Conservation (phyloP, 1,284 basidiomycete genomes). For the Grifola frondosa region DNA sequence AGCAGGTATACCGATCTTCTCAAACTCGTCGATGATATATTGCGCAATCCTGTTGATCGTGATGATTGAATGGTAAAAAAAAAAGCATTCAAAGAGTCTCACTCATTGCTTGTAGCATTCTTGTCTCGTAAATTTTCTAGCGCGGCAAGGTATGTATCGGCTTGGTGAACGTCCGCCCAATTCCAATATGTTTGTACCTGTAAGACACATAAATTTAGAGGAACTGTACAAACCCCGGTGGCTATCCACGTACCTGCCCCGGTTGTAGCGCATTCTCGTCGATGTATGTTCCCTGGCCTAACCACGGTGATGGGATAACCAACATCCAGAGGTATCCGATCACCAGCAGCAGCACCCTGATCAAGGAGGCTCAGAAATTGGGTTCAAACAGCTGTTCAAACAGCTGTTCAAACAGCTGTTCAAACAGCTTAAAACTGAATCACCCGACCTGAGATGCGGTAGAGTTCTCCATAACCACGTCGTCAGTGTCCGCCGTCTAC, state of each 20-base stretch:
- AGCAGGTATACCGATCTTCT: slow-evolving; percentile 66
- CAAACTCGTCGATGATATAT: slow-evolving; percentile 48
- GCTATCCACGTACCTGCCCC: slow-evolving; percentile 59
- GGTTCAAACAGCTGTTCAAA: too few species aligned
- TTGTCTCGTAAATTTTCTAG: slow-evolving; percentile 62
- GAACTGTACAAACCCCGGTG: too few species aligned
- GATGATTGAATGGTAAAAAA: neutral
- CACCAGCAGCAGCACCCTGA: slow-evolving; percentile 57
- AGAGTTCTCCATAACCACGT: too few species aligned
- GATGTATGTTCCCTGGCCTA: slow-evolving; percentile 76
- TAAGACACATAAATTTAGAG: neutral
- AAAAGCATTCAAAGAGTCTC: slow-evolving; percentile 33
- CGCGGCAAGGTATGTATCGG: slow-evolving; percentile 73
- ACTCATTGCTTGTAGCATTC: slow-evolving; percentile 73
- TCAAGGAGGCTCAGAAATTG: too few species aligned
- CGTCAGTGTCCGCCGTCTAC: too few species aligned
- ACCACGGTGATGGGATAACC: slow-evolving; percentile 59
- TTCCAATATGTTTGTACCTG: slow-evolving; percentile 87
- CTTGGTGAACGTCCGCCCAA: slow-evolving; percentile 84
- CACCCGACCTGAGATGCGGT: too few species aligned
- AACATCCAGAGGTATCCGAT: slow-evolving; percentile 76
- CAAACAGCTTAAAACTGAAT: too few species aligned
- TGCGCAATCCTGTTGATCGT: slow-evolving; percentile 51
- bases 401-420: too few species aligned
- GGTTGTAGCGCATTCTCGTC: slow-evolving; percentile 95